phyloP scores from a whole-genome alignment of 768 basidiomycete species.

The Termitomyces sp. region DNA sequence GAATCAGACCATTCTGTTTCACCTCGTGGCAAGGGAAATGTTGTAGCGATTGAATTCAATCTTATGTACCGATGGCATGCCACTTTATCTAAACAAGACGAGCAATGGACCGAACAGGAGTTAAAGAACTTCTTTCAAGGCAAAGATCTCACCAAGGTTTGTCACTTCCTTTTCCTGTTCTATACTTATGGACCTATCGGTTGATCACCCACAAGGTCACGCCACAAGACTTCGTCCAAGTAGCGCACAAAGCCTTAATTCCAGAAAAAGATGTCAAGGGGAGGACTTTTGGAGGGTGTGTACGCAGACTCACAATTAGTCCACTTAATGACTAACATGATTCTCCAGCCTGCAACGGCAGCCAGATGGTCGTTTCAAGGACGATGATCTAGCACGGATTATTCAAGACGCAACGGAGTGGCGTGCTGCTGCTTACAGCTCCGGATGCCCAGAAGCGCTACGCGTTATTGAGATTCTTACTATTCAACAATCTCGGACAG shows the following conservation, averaged over 20 bases:
- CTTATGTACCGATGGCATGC: slow-evolving; percentile 66
- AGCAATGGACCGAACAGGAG: slow-evolving; percentile 47
- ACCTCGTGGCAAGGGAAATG: slow-evolving; percentile 72
- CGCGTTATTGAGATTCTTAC: slow-evolving; percentile 67
- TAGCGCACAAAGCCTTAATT: slow-evolving; percentile 27
- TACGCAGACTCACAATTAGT: neutral
- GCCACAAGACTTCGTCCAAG: slow-evolving; percentile 33
- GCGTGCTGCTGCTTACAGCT: slow-evolving; percentile 61
- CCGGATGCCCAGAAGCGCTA: slow-evolving; percentile 66
- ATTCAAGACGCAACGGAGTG: slow-evolving; percentile 59
- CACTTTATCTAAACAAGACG: slow-evolving; percentile 52
- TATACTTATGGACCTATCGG: neutral
- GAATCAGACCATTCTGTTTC: slow-evolving; percentile 47
- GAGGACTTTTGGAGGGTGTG: slow-evolving; percentile 58
- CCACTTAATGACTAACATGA: neutral
- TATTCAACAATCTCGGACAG: slow-evolving; percentile 57
- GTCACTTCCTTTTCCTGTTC: slow-evolving; percentile 1
- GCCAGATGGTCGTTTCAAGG: slow-evolving; percentile 53
- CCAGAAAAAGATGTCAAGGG: slow-evolving; percentile 34
- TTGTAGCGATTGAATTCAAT: slow-evolving; percentile 76
- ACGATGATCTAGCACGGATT: slow-evolving; percentile 59
- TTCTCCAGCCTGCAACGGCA: slow-evolving; percentile 45
- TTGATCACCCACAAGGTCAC: slow-evolving; percentile 25
- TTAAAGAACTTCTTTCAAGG: slow-evolving; percentile 43
- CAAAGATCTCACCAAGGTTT: slow-evolving; percentile 38